These are phyloP conservation scores for Fusarium scirpi DNA, from an alignment of 2,329 filamentous ascomycete species.

Conservation along the genomic window DNA sequence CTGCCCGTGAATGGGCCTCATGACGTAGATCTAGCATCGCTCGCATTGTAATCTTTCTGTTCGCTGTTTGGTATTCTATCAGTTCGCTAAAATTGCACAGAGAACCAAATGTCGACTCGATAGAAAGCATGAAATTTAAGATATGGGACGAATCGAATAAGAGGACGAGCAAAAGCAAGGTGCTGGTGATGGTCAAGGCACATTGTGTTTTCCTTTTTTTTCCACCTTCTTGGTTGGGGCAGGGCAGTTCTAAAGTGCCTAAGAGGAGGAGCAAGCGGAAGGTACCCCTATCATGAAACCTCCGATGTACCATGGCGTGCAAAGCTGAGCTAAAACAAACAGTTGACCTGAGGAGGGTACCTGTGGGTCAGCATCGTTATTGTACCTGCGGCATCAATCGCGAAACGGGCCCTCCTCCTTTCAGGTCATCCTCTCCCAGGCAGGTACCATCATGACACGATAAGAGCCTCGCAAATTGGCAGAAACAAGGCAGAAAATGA, in stretches of 20 bases:
- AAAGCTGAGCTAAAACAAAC: not conserved
- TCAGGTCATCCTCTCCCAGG: slow-evolving; percentile 12
- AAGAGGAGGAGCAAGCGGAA: not conserved
- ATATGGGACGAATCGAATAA: not conserved
- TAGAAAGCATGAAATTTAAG: not conserved
- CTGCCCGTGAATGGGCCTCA: slow-evolving; percentile 24
- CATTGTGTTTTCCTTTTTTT: slow-evolving; percentile 11
- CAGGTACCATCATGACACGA: slow-evolving; percentile 20
- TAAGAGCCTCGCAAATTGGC: not conserved
- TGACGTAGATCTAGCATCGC: slow-evolving; percentile 33
- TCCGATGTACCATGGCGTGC: slow-evolving; percentile 7
- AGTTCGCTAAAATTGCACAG: not conserved
- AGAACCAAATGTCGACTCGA: not conserved
- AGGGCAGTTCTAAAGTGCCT: slow-evolving; percentile 5
- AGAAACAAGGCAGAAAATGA: not conserved
- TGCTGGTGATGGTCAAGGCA: not conserved
- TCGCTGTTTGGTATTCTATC: not conserved
- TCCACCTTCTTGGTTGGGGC: not conserved
- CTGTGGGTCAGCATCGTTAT: slow-evolving; percentile 2
- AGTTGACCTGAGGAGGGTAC: slow-evolving; percentile 5
- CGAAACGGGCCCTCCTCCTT: slow-evolving; percentile 19
- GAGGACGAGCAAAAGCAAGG: not conserved
- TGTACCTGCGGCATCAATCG: slow-evolving; percentile 25
- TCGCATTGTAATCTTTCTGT: not conserved
- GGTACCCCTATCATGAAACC: slow-evolving; percentile 18